Evolutionary conservation across 805 yeast species (phyloP).

Genomic region (Ascoidea rubescens): DNA sequence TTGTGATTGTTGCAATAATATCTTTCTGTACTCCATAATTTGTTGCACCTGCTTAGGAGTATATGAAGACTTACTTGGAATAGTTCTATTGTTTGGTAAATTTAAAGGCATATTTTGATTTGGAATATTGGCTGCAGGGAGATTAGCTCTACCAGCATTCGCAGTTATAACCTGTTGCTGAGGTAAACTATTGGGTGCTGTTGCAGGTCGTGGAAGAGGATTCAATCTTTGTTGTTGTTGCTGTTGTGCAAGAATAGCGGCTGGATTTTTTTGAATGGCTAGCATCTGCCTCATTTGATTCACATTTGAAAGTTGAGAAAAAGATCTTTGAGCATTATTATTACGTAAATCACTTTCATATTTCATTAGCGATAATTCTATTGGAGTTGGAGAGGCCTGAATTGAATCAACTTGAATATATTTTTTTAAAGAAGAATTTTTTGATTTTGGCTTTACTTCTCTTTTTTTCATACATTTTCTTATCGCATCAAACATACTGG

Average conservation of each 20-base stretch:
- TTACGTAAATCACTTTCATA: conserved; percentile 69
- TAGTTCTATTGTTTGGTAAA: too few relatives aligned
- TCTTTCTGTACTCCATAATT: background rate
- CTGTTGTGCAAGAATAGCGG: conserved; percentile 25
- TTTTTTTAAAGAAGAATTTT: conserved; percentile 23
- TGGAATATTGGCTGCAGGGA: background rate
- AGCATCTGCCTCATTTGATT: background rate
- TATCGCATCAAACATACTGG: conserved; percentile 92
- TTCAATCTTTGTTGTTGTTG: conserved; percentile 5
- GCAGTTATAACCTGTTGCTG: background rate
- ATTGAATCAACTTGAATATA: conserved; percentile 26
- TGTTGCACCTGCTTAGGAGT: background rate
- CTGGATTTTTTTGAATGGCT: conserved; percentile 26
- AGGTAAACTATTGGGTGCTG: background rate
- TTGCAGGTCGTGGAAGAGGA: background rate
- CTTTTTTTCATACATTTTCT: conserved; percentile 81
- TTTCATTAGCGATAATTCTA: conserved; percentile 72
- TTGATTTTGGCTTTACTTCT: conserved; percentile 59
- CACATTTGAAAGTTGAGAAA: conserved; percentile 12
- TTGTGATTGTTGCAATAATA: background rate
- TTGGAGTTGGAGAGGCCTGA: conserved; percentile 60
- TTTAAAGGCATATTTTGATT: too few relatives aligned
- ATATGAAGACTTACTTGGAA: too few relatives aligned
- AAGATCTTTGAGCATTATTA: conserved; percentile 54
- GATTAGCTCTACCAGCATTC: too few relatives aligned